Conservation (phyloP, 805 yeast species). For the Saccharomyces mikatae region DNA sequence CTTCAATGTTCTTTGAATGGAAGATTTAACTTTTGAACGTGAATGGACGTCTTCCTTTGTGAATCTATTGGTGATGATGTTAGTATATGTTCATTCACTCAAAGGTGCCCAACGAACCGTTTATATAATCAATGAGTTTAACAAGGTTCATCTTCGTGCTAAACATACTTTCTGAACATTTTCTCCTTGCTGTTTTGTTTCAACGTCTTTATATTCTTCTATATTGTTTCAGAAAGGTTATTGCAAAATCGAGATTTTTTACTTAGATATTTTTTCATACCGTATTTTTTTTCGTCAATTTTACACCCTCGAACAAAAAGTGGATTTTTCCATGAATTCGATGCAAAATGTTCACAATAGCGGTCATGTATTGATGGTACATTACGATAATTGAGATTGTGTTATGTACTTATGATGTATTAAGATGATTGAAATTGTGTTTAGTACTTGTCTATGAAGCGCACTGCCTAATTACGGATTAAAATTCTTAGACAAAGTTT, state of each 20-base stretch:
- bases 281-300: not conserved
- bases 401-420: not conserved
- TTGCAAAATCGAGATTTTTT: not conserved
- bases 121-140: not conserved
- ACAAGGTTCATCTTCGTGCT: not conserved
- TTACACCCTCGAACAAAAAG: not conserved
- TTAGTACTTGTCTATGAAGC: not conserved
- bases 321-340: not conserved
- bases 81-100: not conserved
- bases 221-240: not conserved
- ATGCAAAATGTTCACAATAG: not conserved
- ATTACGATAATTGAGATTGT: not conserved
- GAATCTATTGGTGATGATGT: slow-evolving; percentile 37
- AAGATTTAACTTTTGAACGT: slow-evolving; percentile 84
- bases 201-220: not conserved
- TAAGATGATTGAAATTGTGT: not conserved
- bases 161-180: slow-evolving; percentile 8
- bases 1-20: slow-evolving; percentile 86
- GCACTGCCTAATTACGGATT: not conserved
- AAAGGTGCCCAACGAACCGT: not conserved
- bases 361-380: not conserved
- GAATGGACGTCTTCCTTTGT: slow-evolving; percentile 83
- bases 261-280: not conserved
- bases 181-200: not conserved
- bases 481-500: not conserved